These are phyloP conservation scores for Eremothecium cymbalariae DNA, from an alignment of 1,139 yeast species.

Conservation along the genomic window DNA sequence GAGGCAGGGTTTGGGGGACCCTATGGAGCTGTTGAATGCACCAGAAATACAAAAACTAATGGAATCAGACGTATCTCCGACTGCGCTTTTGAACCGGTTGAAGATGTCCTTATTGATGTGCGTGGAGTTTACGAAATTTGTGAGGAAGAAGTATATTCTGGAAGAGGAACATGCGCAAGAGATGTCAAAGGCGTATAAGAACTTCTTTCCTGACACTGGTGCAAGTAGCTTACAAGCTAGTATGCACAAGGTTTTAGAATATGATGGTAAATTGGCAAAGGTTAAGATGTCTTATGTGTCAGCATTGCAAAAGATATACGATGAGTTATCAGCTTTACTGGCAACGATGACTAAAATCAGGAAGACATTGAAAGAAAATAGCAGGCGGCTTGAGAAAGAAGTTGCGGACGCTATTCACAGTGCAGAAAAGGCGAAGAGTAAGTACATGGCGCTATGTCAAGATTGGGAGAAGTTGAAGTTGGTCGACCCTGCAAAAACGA, in stretches of 20 bases:
- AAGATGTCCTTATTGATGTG: slow-evolving; percentile 76
- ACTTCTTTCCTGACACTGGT: slow-evolving; percentile 31
- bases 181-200: slow-evolving; percentile 54
- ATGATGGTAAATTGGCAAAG: slow-evolving; percentile 66
- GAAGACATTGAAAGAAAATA: slow-evolving; percentile 72
- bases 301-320: slow-evolving; percentile 77
- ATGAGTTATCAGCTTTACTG: slow-evolving; percentile 69
- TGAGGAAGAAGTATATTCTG: slow-evolving; percentile 67
- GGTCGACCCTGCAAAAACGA: slow-evolving; percentile 73
- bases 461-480: slow-evolving; percentile 78
- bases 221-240: slow-evolving; percentile 63
- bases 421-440: slow-evolving; percentile 83
- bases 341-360: slow-evolving; percentile 63
- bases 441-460: slow-evolving; percentile 71
- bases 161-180: slow-evolving; percentile 77
- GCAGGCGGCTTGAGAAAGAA: slow-evolving; percentile 72
- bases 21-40: slow-evolving; percentile 36
- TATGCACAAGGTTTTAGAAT: slow-evolving; percentile 60
- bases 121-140: slow-evolving; percentile 73
- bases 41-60: slow-evolving; percentile 43
- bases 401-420: slow-evolving; percentile 70
- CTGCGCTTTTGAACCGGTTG: slow-evolving; percentile 58
- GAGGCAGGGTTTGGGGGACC: not conserved
- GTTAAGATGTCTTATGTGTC: slow-evolving; percentile 73
- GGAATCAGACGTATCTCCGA: slow-evolving; percentile 53